phyloP scores from a whole-genome alignment of 768 basidiomycete species.

The Kwoniella bestiolae region DNA sequence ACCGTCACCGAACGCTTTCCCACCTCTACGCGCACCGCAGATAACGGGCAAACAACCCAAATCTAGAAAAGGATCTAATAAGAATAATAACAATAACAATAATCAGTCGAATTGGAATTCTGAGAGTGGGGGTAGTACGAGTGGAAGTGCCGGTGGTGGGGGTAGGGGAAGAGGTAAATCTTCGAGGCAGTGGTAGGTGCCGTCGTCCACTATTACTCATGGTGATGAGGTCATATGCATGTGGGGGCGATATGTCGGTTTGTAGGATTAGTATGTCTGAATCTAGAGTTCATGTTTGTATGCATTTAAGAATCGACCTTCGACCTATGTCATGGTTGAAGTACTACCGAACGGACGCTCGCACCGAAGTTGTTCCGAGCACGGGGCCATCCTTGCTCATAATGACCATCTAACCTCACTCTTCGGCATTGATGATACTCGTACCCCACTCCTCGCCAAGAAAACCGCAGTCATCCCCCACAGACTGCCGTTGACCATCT shows the following conservation, averaged over 20 bases:
- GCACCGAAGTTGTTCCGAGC: no score
- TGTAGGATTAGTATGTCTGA: neutral
- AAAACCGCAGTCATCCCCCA: neutral
- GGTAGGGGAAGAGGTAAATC: neutral
- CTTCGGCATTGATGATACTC: neutral
- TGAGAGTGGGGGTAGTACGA: neutral
- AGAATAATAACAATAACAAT: neutral
- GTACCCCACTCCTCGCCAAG: neutral
- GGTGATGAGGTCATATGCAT: no score
- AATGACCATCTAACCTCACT: no score
- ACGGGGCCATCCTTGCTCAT: no score
- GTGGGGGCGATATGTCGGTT: neutral
- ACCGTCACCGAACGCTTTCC: constrained; percentile 14
- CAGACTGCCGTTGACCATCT: no score
- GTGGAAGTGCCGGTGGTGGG: neutral
- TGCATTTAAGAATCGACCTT: no score
- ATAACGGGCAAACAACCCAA: neutral
- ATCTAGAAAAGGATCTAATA: constrained; percentile 10
- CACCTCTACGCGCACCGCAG: constrained; percentile 1
- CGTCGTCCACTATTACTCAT: no score
- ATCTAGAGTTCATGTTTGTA: no score
- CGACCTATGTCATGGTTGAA: no score
- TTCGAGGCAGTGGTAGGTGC: neutral
- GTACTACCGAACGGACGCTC: no score
- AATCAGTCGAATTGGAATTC: neutral